Percentiles rank a stretch among this genome's conserved stretches.
phyloP scores from a whole-genome alignment of 371 early-diverging fungal species.

The Parasitella parasitica region DNA sequence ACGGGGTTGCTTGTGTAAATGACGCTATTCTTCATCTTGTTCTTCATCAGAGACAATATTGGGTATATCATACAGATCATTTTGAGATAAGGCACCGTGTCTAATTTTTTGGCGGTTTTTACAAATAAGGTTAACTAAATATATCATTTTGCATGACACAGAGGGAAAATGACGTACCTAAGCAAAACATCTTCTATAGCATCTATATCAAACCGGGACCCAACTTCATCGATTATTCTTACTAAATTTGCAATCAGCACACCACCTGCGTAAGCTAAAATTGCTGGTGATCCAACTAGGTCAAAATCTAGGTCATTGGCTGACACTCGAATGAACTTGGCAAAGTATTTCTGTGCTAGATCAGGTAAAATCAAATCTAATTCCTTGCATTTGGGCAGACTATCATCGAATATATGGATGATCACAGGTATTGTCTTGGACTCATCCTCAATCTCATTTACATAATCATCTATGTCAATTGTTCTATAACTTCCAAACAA shows the following conservation, averaged over 20 bases:
- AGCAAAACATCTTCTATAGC: constrained; percentile 39
- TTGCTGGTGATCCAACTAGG: constrained; percentile 53
- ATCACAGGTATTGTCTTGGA: constrained; percentile 43
- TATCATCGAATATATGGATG: constrained; percentile 51
- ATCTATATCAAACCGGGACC: constrained; percentile 35
- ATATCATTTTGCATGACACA: constrained; percentile 11
- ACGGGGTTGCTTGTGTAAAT: background rate
- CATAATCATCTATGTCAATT: constrained; percentile 44
- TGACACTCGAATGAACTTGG: constrained; percentile 52
- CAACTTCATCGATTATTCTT: constrained; percentile 45
- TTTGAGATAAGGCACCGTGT: constrained; percentile 35
- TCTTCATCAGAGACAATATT: background rate
- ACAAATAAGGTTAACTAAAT: background rate
- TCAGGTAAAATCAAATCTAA: constrained; percentile 35
- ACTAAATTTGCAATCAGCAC: constrained; percentile 51
- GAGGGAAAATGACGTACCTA: constrained; percentile 28
- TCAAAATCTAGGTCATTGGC: constrained; percentile 54
- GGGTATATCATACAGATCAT: constrained; percentile 35
- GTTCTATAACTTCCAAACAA: constrained; percentile 44
- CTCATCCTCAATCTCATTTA: constrained; percentile 49
- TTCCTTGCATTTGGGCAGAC: constrained; percentile 33
- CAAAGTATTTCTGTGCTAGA: constrained; percentile 47
- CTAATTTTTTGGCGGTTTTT: constrained; percentile 14
- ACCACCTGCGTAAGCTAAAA: constrained; percentile 51
- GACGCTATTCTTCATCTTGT: background rate